Evolutionary conservation across 352 stramenopile genomes (phyloP).

Genomic region (Pythium brassicae): DNA sequence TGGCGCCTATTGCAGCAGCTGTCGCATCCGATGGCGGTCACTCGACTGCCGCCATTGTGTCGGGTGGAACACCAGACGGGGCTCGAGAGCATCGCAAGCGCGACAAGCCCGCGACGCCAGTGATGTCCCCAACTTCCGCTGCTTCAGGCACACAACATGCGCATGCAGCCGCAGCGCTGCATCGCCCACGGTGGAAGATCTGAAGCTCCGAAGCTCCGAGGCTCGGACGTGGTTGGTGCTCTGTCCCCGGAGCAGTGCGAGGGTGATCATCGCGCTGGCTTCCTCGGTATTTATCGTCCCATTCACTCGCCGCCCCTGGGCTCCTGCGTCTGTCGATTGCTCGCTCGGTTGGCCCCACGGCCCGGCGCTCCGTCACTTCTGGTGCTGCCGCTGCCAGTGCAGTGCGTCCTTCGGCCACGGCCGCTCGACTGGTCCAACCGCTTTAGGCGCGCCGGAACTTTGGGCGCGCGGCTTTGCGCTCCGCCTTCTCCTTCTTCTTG

Average conservation of each 20-base stretch:
- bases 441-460: conserved; percentile 49
- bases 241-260: no score
- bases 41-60: neutral
- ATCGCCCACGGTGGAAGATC: conserved; percentile 18
- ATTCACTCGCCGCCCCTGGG: no score
- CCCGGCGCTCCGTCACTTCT: no score
- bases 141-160: neutral
- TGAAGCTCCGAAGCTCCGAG: neutral
- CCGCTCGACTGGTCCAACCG: neutral
- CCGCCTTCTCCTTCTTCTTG: conserved; percentile 78
- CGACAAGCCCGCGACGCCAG: neutral
- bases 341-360: no score
- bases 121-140: neutral
- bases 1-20: neutral
- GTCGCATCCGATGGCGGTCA: neutral
- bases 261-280: no score
- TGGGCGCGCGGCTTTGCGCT: conserved; percentile 51
- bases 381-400: no score
- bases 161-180: neutral
- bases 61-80: neutral
- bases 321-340: no score
- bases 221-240: neutral
- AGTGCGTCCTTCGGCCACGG: no score
- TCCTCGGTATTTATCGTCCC: no score
- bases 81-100: neutral